Conservation (phyloP, 1,284 basidiomycete genomes). For the Leccinum cinnamomeum region DNA sequence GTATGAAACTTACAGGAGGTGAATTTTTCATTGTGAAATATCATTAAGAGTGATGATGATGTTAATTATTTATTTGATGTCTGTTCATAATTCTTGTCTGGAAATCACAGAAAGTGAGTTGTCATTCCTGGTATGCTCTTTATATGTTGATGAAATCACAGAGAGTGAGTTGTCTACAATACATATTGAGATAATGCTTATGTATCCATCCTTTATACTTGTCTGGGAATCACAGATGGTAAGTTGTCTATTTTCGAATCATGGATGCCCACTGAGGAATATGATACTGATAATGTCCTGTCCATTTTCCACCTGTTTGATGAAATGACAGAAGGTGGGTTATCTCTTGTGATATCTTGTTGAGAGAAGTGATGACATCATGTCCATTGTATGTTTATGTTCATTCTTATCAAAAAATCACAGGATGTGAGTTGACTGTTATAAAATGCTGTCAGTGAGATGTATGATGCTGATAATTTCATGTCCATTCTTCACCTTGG, state of each 20-base stretch:
- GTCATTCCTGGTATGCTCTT: not conserved
- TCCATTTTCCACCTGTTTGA: not conserved
- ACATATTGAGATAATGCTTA: not conserved
- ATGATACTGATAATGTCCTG: not conserved
- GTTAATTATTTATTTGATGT: not conserved
- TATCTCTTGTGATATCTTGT: no score
- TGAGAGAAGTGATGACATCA: no score
- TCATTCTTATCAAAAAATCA: not conserved
- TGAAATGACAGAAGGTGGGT: no score
- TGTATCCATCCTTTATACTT: not conserved
- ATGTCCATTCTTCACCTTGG: not conserved
- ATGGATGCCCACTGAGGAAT: not conserved
- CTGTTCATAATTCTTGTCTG: no score
- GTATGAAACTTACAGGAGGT: not conserved
- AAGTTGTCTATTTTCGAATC: not conserved
- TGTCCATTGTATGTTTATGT: no score
- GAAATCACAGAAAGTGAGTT: not conserved
- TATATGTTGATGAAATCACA: not conserved
- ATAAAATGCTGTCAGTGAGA: not conserved
- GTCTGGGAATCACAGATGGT: not conserved
- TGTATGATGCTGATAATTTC: not conserved
- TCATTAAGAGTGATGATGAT: not conserved
- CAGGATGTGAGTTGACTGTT: not conserved
- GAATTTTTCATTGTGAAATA: not conserved
- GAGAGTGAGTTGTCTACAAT: no score